Evolutionary conservation across 2,329 filamentous ascomycete species (phyloP), one percentile per base, ranked within the genome.

Genomic region (Fusarium stilboides): DNA sequence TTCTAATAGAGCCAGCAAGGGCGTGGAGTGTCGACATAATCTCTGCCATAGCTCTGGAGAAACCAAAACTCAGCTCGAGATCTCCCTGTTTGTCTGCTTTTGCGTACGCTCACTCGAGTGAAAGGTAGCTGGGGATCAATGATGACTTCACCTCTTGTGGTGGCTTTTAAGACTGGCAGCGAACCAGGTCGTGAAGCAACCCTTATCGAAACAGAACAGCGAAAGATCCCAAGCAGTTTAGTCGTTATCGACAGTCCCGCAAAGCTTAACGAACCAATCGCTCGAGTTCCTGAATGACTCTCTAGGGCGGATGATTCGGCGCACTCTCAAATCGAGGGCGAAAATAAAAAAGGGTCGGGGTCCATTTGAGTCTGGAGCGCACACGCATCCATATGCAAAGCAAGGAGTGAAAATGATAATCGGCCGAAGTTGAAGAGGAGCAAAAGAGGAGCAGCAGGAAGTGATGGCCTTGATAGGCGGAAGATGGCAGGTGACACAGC

Each of bases 311-410:
- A 66, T 26, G 49, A 52, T 50, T 28, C 24, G 40, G 26, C 50
- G 45, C 53, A 62, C 54, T 20, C 19, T 43, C 51, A 64, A 50
- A 67, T 60, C 42, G 22, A 60, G 52, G 33, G 42, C 54, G 13
- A 44, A 49, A 22, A 40, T 19, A 37, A 51, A 71, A 62, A 49
- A 57, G 56, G 64, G 69, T 34, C 40, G 37, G 58, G 28, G 67
- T 56, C 61, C 47, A 66, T 63, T 50, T 31, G 47, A 60, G 67
- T 71, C 71, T 74, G 61, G 71, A 74, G 70, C 65, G 56, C 49
- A 69, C 65, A 68, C 53, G 62, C 44, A 64, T n/a, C n/a, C n/a
- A n/a, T n/a, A n/a, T 65, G 54, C 59, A 57, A 57, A 39, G 56
- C 34, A 50, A 58, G 53, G 58, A 55, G 40, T 50, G 50, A 62